These are phyloP conservation scores for Polysphondylium violaceum DNA, from an alignment of 78 protist species.

Conservation along the genomic window DNA sequence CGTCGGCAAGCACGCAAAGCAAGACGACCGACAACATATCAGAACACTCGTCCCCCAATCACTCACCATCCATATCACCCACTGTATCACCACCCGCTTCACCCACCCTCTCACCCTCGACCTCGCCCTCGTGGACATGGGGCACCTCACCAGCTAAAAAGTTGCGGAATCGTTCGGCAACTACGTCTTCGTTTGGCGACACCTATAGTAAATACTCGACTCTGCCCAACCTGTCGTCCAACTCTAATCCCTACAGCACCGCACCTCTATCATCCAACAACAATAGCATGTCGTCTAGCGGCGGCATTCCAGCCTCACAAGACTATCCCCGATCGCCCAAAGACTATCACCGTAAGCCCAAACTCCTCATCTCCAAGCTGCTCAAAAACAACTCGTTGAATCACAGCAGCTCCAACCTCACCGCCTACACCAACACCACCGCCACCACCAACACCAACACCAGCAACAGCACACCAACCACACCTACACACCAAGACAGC, in stretches of 20 bases:
- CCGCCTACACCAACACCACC: background rate
- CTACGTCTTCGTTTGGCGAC: background rate
- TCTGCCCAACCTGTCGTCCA: background rate
- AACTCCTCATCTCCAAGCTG: slow-evolving; percentile 26
- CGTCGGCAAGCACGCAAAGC: background rate
- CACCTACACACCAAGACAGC: no score
- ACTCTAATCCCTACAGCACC: background rate
- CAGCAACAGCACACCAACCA: no score
- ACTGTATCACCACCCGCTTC: slow-evolving; percentile 48
- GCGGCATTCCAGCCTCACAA: slow-evolving; percentile 7
- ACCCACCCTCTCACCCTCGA: slow-evolving; percentile 4
- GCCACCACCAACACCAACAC: background rate
- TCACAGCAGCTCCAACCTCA: background rate
- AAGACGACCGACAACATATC: background rate
- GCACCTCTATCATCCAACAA: background rate
- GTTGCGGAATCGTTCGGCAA: slow-evolving; percentile 21
- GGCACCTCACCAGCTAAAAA: slow-evolving; percentile 66
- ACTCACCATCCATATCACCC: slow-evolving; percentile 30
- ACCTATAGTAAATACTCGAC: background rate
- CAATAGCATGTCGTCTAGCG: background rate
- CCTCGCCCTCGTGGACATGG: slow-evolving; percentile 50
- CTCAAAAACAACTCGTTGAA: slow-evolving; percentile 6
- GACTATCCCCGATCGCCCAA: background rate
- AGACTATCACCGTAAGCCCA: slow-evolving; percentile 21
- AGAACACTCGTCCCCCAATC: slow-evolving; percentile 9